A percentile compares a stretch with the other conserved stretches of the same genome.
Conservation (phyloP, 306 rosid genomes). For the Castanospermum australe region DNA sequence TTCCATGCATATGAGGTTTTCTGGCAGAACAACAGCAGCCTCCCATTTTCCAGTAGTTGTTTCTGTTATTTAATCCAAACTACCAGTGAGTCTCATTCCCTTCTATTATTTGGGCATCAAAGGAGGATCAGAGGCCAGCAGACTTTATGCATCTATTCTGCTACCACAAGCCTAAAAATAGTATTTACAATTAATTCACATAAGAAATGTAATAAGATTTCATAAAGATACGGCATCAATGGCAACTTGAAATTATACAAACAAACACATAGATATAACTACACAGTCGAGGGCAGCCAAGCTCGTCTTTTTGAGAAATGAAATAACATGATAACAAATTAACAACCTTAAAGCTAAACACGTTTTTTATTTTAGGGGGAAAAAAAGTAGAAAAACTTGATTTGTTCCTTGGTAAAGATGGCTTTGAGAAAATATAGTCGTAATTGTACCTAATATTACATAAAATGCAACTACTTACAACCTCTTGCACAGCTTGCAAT, state of each 20-base stretch:
- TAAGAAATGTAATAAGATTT: neutral
- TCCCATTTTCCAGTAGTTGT: constrained; percentile 58
- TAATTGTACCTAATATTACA: neutral
- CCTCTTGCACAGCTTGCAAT: neutral
- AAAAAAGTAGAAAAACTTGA: neutral
- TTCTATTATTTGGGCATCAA: constrained; percentile 35
- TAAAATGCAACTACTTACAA: neutral
- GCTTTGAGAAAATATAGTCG: neutral
- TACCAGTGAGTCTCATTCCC: constrained; percentile 28
- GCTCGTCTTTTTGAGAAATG: neutral
- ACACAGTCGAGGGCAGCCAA: neutral
- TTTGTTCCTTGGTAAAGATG: neutral
- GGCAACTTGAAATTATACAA: neutral
- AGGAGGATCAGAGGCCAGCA: constrained; percentile 15
- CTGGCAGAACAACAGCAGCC: constrained; percentile 88
- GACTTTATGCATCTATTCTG: neutral
- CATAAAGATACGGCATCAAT: constrained; percentile 6
- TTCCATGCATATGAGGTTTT: constrained; percentile 70
- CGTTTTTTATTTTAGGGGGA: neutral
- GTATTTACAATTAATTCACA: neutral
- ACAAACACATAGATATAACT: neutral
- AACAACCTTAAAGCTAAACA: neutral
- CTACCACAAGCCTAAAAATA: constrained; percentile 4
- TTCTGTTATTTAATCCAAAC: constrained; percentile 39
- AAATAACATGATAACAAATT: neutral